Conservation (phyloP, 805 yeast species). For the Torulaspora maleeae region DNA sequence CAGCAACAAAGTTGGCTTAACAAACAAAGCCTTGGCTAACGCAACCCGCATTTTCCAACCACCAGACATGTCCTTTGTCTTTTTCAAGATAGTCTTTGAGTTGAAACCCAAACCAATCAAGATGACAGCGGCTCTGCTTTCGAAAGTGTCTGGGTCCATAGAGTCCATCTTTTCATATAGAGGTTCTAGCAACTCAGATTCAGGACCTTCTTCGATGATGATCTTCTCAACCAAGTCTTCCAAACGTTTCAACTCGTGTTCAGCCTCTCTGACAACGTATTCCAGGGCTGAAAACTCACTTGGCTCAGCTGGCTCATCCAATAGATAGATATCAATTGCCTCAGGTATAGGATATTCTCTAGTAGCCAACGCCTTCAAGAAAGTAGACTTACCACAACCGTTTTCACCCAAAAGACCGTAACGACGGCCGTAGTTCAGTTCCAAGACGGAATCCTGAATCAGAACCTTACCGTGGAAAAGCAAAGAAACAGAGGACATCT, state of each 20-base stretch:
- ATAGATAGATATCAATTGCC: conserved; percentile 80
- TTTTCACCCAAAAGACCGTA: conserved; percentile 97
- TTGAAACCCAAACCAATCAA: conserved; percentile 97
- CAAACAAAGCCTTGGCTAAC: conserved; percentile 93
- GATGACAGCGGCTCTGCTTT: conserved; percentile 92
- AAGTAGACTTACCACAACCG: conserved; percentile 98
- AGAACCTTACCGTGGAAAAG: conserved; percentile 97
- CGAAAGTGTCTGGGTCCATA: conserved; percentile 94
- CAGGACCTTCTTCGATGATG: conserved; percentile 91
- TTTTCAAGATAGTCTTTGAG: conserved; percentile 77
- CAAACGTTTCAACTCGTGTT: conserved; percentile 80
- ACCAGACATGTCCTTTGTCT: conserved; percentile 99
- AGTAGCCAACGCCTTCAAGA: conserved; percentile 88
- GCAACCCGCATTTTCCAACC: conserved; percentile 99
- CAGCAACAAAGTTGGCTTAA: conserved; percentile 89
- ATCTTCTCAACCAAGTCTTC: conserved; percentile 89
- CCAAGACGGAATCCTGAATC: conserved; percentile 85
- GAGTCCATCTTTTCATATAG: conserved; percentile 92
- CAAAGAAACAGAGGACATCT: conserved; percentile 82
- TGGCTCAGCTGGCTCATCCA: conserved; percentile 97
- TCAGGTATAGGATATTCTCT: conserved; percentile 95
- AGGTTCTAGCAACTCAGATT: conserved; percentile 76
- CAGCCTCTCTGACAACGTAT: conserved; percentile 96
- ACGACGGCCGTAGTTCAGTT: conserved; percentile 94
- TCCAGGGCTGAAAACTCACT: conserved; percentile 88